Percentiles rank a stretch among this genome's conserved stretches.
These are phyloP conservation scores for Thielaviopsis ethacetica DNA, from an alignment of 2,329 filamentous ascomycete species.

Conservation along the genomic window DNA sequence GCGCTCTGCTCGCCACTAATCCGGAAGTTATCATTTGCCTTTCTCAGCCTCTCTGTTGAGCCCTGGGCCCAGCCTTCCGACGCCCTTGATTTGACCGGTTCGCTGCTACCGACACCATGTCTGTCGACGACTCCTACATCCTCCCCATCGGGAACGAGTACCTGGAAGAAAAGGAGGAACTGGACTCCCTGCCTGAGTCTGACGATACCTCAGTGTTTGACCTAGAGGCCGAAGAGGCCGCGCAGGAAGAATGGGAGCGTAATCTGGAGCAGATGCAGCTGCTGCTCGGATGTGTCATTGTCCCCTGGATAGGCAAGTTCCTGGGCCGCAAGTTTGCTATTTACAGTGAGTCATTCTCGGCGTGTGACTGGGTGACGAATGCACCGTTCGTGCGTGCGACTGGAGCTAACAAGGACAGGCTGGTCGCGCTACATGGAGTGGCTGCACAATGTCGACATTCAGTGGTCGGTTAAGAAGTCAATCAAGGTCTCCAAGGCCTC, in stretches of 20 bases:
- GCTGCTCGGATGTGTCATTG: slow-evolving; percentile 81
- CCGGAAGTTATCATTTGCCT: background rate
- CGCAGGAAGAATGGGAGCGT: slow-evolving; percentile 88
- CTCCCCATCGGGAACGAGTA: slow-evolving; percentile 27
- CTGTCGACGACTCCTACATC: slow-evolving; percentile 32
- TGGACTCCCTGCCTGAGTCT: slow-evolving; percentile 46
- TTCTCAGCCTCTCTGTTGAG: background rate
- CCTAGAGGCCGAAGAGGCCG: slow-evolving; percentile 56
- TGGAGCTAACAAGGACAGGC: slow-evolving; percentile 32
- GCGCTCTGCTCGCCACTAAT: background rate
- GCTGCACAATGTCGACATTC: slow-evolving; percentile 67
- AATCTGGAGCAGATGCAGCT: slow-evolving; percentile 88
- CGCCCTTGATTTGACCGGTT: background rate
- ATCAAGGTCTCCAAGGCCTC: slow-evolving; percentile 45
- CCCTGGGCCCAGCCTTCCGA: background rate
- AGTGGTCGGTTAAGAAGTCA: slow-evolving; percentile 42
- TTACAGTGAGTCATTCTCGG: slow-evolving; percentile 53
- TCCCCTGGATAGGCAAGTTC: slow-evolving; percentile 90
- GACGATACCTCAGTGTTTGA: slow-evolving; percentile 29
- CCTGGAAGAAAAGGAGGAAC: slow-evolving; percentile 35
- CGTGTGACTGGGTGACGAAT: background rate
- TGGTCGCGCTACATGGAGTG: slow-evolving; percentile 90
- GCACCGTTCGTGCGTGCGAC: too few relatives aligned
- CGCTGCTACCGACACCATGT: background rate
- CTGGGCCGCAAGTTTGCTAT: slow-evolving; percentile 89